Conservation (phyloP, 108 stramenopile genomes). For the Epithemia pelagica region DNA sequence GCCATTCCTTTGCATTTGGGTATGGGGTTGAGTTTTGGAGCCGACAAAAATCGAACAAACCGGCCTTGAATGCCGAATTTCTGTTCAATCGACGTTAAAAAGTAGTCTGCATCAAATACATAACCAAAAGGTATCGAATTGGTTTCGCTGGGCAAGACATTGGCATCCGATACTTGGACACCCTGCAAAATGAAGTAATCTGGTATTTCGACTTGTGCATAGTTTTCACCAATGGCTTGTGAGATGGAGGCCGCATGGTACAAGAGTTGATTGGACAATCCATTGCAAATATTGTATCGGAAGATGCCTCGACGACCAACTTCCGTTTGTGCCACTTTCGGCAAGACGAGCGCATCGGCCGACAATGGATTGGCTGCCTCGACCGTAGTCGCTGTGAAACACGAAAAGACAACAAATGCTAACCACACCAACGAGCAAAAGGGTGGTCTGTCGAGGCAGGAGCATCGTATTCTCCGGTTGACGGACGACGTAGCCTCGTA, state of each 20-base stretch:
- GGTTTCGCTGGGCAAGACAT: constrained; percentile 2
- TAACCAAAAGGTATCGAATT: constrained; percentile 10
- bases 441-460: no score
- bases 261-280: constrained; percentile 9
- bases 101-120: constrained; percentile 8
- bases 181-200: constrained; percentile 18
- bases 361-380: background rate
- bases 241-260: constrained; percentile 10
- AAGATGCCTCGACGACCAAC: background rate
- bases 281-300: constrained; percentile 16
- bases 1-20: background rate
- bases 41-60: background rate
- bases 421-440: no score
- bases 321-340: background rate
- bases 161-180: constrained; percentile 5
- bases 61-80: background rate
- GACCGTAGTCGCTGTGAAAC: background rate
- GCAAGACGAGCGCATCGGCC: background rate
- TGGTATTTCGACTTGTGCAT: constrained; percentile 9
- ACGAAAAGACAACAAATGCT: no score
- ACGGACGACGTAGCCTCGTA: no score
- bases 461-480: no score
- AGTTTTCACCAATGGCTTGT: background rate
- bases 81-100: background rate
- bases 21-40: background rate